These are phyloP conservation scores for Colletotrichum orbiculare DNA, from an alignment of 2,329 filamentous ascomycete species.

Conservation along the genomic window DNA sequence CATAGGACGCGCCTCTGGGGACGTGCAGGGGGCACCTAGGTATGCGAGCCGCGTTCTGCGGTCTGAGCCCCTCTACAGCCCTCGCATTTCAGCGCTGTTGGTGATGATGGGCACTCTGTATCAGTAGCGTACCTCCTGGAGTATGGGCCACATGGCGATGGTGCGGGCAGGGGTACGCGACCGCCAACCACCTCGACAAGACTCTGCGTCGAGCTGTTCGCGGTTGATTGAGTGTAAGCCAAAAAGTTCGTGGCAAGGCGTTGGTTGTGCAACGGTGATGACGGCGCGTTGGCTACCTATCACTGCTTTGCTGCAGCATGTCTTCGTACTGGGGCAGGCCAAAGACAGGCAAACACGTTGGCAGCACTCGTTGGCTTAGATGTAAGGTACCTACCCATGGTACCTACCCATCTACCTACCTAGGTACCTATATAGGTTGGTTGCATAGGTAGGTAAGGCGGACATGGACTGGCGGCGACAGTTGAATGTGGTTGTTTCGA, in stretches of 20 bases:
- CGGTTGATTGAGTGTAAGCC: background rate
- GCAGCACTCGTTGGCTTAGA: too few species aligned
- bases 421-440: too few species aligned
- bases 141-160: constrained; percentile 4
- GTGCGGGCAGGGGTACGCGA: constrained; percentile 32
- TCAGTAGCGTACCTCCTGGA: background rate
- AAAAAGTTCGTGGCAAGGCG: constrained; percentile 1
- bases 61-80: background rate
- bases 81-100: background rate
- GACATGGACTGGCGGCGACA: too few species aligned
- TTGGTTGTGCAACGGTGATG: background rate
- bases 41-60: constrained; percentile 31
- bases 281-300: background rate
- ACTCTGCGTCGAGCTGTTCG: constrained; percentile 4
- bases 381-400: too few species aligned
- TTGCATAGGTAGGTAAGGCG: too few species aligned
- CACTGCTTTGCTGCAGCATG: too few species aligned
- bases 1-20: constrained; percentile 33
- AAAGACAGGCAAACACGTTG: too few species aligned
- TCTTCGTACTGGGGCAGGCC: too few species aligned
- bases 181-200: constrained; percentile 30
- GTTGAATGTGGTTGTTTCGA: too few species aligned
- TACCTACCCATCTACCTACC: too few species aligned
- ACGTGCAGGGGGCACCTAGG: constrained; percentile 7
- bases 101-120: too few species aligned